Base-by-base conservation (phyloP, 1,284 basidiomycete species). In the Apiotrichum mycotoxinovorans region DNA sequence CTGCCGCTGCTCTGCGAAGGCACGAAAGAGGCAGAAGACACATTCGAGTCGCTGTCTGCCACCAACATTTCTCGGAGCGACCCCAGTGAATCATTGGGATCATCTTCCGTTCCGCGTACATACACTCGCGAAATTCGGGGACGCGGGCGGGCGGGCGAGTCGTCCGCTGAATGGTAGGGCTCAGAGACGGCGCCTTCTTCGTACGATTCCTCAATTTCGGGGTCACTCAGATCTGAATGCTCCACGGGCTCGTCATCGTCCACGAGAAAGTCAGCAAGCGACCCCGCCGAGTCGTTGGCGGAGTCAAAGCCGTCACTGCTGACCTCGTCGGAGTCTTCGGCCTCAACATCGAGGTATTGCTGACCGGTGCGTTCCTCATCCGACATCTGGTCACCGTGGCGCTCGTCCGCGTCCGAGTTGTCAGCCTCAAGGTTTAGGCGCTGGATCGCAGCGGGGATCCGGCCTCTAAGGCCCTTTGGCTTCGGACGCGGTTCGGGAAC, bases 371-470 rank as follows among this genome's bases (percentile, higher is more conserved):
- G n/a, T n/a, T 15, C n/a, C 41, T 11, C 15, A 22, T 22, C 22
- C 8, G 40, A 30, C 30, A 7, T 12, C 7, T 5, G 12, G 30
- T 7, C 30, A 30, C n/a, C n/a, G 3, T 38, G 43, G 11, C n/a
- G 15, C 15, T 17, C 14, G 15, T 44, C 25, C 43, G 26, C 43
- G 2, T 18, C n/a, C 2, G 41, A 42, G 26, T 20, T 15, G 18
- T 34, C 54, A 15, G 26, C 2, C 15, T 35, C 46, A 2, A 15
- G 2, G 30, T 60, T 49, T 12, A 60, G 30, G 3, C 38, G 26
- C 18, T 45, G 23, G 26, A 60, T 57, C 4, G 51, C 40, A 11
- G 41, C 51, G 1, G 56, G 56, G 2, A 57, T 23, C 2, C 45
- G 40, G 11, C 51, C 56, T 10, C 25, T 20, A 11, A 57, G 23